These are phyloP conservation scores for Xylariomycetidae sp. DNA, from an alignment of 2,329 filamentous ascomycete genomes.

Conservation along the genomic window DNA sequence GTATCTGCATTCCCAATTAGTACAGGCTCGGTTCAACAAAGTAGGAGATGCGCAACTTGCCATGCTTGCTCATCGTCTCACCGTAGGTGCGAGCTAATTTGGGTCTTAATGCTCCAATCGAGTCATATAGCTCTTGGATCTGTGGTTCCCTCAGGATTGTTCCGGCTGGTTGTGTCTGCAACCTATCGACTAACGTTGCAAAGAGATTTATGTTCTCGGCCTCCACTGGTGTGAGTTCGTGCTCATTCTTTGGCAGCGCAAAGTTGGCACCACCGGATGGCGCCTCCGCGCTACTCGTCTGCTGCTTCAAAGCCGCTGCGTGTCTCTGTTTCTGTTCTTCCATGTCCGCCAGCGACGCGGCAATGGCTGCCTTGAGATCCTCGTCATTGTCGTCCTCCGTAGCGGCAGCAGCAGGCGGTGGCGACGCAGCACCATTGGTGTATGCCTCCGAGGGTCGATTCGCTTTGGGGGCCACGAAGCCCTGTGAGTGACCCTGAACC, in stretches of 20 bases:
- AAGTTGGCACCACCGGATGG: conserved; percentile 46
- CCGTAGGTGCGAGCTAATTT: conserved; percentile 94
- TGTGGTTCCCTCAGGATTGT: conserved; percentile 96
- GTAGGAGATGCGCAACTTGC: conserved; percentile 40
- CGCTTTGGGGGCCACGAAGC: conserved; percentile 58
- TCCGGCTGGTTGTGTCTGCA: conserved; percentile 91
- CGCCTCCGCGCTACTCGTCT: conserved; percentile 51
- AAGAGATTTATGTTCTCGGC: conserved; percentile 98
- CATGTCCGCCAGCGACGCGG: conserved; percentile 91
- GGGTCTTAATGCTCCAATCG: conserved; percentile 85
- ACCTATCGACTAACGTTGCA: conserved; percentile 82
- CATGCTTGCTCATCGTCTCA: conserved; percentile 99
- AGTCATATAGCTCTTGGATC: conserved; percentile 96
- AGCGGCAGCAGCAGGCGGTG: conserved; percentile 49
- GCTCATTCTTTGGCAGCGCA: conserved; percentile 76
- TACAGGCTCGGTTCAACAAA: not conserved
- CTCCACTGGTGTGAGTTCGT: conserved; percentile 88
- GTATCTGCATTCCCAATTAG: conserved; percentile 60
- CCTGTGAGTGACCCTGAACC: conserved; percentile 66
- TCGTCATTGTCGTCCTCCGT: conserved; percentile 92
- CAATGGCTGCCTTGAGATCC: conserved; percentile 90
- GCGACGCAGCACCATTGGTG: conserved; percentile 28
- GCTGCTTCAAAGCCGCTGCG: conserved; percentile 74
- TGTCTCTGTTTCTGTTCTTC: conserved; percentile 95
- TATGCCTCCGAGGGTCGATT: conserved; percentile 26